Percentiles rank a stretch among this genome's conserved stretches.
phyloP scores from a whole-genome alignment of 2,329 filamentous ascomycete genomes.

The Talaromyces sp. region DNA sequence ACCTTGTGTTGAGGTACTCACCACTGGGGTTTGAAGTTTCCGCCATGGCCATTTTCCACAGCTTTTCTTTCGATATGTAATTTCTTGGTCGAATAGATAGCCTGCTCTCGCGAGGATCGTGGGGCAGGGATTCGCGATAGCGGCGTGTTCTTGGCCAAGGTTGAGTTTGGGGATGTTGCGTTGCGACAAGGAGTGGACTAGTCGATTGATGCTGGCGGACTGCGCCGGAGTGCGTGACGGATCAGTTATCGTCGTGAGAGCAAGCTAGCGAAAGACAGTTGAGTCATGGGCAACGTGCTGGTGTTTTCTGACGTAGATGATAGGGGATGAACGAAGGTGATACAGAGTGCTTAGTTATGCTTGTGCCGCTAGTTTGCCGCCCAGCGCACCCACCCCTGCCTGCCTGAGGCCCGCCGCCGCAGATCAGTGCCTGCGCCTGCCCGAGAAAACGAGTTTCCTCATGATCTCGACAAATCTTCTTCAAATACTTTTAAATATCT shows the following conservation, averaged over 20 bases:
- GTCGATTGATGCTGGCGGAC: not conserved
- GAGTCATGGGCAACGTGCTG: not conserved
- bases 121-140: not conserved
- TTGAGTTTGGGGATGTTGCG: not conserved
- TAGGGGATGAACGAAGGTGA: not conserved
- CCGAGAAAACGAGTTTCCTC: not conserved
- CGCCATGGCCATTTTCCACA: not conserved
- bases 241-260: not conserved
- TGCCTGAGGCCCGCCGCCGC: not conserved
- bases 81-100: not conserved
- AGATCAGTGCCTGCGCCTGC: not conserved
- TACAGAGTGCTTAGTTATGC: not conserved
- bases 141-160: not conserved
- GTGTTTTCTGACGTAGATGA: not conserved
- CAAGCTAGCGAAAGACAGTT: not conserved
- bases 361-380: not conserved
- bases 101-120: not conserved
- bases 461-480: not conserved
- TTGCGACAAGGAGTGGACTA: not conserved
- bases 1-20: not conserved
- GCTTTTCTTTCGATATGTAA: not conserved
- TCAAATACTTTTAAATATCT: not conserved
- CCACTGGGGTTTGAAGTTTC: conserved; percentile 1
- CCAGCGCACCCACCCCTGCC: not conserved
- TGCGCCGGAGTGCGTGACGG: not conserved